Conservation (phyloP, 805 yeast genomes). For the Candida saitoana region DNA sequence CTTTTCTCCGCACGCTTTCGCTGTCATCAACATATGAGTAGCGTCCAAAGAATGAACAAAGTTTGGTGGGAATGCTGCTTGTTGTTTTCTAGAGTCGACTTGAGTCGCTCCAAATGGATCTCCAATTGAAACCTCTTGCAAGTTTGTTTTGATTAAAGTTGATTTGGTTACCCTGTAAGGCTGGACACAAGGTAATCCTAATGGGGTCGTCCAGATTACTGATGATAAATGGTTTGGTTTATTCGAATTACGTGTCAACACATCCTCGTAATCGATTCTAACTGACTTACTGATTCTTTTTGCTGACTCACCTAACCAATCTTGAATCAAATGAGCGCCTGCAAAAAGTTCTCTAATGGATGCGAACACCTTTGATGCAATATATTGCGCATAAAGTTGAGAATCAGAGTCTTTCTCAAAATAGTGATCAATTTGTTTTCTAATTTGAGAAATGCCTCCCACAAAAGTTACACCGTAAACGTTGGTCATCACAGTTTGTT, state of each 20-base stretch:
- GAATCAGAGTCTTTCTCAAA: slow-evolving; percentile 48
- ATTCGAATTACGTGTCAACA: slow-evolving; percentile 44
- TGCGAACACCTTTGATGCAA: slow-evolving; percentile 73
- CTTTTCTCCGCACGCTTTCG: slow-evolving; percentile 63
- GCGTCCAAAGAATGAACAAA: slow-evolving; percentile 95
- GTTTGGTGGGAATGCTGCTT: slow-evolving; percentile 93
- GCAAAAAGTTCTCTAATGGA: slow-evolving; percentile 81
- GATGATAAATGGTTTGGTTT: slow-evolving; percentile 71
- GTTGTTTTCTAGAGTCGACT: slow-evolving; percentile 86
- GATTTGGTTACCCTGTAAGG: slow-evolving; percentile 77
- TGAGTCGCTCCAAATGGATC: slow-evolving; percentile 85
- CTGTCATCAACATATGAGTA: slow-evolving; percentile 91
- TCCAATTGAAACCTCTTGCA: slow-evolving; percentile 80
- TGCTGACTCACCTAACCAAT: slow-evolving; percentile 91
- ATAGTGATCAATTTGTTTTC: slow-evolving; percentile 64
- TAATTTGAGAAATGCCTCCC: slow-evolving; percentile 89
- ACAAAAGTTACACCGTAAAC: slow-evolving; percentile 95
- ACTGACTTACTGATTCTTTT: slow-evolving; percentile 59
- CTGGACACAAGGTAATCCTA: slow-evolving; percentile 94
- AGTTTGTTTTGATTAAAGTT: slow-evolving; percentile 68
- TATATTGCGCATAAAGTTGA: slow-evolving; percentile 40
- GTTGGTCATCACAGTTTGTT: slow-evolving; percentile 97
- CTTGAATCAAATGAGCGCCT: slow-evolving; percentile 93
- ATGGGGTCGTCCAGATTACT: slow-evolving; percentile 96
- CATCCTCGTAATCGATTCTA: slow-evolving; percentile 56